A percentile compares a stretch with the other conserved stretches of the same genome.
phyloP scores from a whole-genome alignment of 2,329 filamentous ascomycete species.

The Arthroderma sp. region DNA sequence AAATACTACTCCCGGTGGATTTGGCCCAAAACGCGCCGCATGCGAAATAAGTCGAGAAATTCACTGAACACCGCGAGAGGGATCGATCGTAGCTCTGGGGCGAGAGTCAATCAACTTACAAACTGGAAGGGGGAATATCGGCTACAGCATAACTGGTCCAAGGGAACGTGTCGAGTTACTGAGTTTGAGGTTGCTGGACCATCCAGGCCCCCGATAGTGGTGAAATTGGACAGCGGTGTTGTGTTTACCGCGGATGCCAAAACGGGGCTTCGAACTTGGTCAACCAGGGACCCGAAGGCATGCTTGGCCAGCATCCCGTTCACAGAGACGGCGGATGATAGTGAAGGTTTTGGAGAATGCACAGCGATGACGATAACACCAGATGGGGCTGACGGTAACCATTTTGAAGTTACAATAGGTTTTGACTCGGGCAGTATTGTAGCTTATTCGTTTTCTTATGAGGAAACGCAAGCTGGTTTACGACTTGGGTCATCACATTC shows the following conservation, averaged over 20 bases:
- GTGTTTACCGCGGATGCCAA: constrained; percentile 61
- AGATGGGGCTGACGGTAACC: constrained; percentile 27
- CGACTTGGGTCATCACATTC: constrained; percentile 44
- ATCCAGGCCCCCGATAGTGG: constrained; percentile 50
- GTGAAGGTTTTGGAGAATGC: constrained; percentile 50
- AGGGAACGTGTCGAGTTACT: constrained; percentile 64
- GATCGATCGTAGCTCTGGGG: constrained; percentile 19
- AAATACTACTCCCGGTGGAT: constrained; percentile 84
- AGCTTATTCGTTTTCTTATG: constrained; percentile 49
- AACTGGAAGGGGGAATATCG: constrained; percentile 87
- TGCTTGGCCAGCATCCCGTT: constrained; percentile 41
- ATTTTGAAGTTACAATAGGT: constrained; percentile 52
- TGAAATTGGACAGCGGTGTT: constrained; percentile 63
- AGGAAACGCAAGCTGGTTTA: constrained; percentile 28
- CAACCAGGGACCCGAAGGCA: constrained; percentile 46
- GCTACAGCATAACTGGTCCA: constrained; percentile 80
- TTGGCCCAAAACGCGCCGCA: constrained; percentile 60
- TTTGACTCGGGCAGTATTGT: constrained; percentile 60
- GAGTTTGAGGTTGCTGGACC: constrained; percentile 54
- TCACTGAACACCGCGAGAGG: constrained; percentile 30
- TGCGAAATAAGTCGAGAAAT: constrained; percentile 37
- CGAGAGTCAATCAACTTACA: constrained; percentile 20
- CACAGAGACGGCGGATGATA: constrained; percentile 20
- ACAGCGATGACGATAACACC: constrained; percentile 38
- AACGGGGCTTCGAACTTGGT: constrained; percentile 67